phyloP scores from a whole-genome alignment of 2,329 filamentous ascomycete genomes.

The Bisporella sp. region DNA sequence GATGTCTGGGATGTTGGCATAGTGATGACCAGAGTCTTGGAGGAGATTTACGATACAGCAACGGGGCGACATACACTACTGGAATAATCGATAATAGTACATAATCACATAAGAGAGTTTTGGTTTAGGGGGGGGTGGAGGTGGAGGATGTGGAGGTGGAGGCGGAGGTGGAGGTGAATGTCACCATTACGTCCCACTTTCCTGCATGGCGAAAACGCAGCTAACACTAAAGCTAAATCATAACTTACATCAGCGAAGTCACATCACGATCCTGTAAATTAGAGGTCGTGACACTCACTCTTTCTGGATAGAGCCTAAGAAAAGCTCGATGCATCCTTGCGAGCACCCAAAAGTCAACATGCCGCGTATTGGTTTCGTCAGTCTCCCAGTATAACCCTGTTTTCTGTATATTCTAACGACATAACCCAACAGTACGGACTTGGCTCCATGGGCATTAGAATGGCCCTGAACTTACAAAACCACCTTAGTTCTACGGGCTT shows the following conservation, averaged over 20 bases:
- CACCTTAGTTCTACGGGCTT: constrained; percentile 12
- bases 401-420: too few relatives aligned
- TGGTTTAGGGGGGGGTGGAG: not conserved
- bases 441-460: constrained; percentile 22
- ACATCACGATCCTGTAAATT: too few relatives aligned
- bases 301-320: too few relatives aligned
- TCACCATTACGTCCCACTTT: too few relatives aligned
- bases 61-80: not conserved
- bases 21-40: constrained; percentile 3
- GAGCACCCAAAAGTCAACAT: too few relatives aligned
- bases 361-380: too few relatives aligned
- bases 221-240: too few relatives aligned
- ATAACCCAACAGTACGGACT: constrained; percentile 9
- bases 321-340: too few relatives aligned
- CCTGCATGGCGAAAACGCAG: too few relatives aligned
- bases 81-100: not conserved
- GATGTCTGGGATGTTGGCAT: constrained; percentile 4
- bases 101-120: not conserved
- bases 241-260: too few relatives aligned
- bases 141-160: not conserved
- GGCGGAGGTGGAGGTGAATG: not conserved
- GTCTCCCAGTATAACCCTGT: too few relatives aligned
- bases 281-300: too few relatives aligned
- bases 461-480: constrained; percentile 22
- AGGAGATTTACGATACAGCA: constrained; percentile 1